phyloP scores from a whole-genome alignment of 2,329 filamentous ascomycete genomes.

The Dactylellina haptotyla region DNA sequence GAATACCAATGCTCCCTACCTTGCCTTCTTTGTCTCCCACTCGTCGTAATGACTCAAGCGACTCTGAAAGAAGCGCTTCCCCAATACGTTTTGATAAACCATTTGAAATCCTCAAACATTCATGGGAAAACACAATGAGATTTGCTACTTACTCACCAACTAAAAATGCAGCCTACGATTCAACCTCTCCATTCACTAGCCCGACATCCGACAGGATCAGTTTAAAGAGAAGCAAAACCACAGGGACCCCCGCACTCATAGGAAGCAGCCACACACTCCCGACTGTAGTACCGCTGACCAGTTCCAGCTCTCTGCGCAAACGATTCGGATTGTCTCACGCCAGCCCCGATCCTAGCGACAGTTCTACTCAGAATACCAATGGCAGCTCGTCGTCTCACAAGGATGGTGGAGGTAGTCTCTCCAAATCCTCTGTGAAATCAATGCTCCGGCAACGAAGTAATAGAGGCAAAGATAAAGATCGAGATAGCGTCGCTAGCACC shows the following conservation, averaged over 20 bases:
- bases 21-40: background rate
- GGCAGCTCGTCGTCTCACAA: slow-evolving; percentile 7
- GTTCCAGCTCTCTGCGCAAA: slow-evolving; percentile 39
- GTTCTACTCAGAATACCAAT: slow-evolving; percentile 16
- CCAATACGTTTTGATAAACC: slow-evolving; percentile 19
- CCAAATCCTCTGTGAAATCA: slow-evolving; percentile 47
- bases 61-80: slow-evolving; percentile 27
- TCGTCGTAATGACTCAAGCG: slow-evolving; percentile 16
- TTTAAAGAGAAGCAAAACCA: slow-evolving; percentile 45
- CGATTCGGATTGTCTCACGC: slow-evolving; percentile 29
- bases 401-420: slow-evolving; percentile 34
- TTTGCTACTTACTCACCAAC: slow-evolving; percentile 45
- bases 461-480: slow-evolving; percentile 28
- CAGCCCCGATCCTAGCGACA: background rate
- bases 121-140: slow-evolving; percentile 35
- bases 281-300: slow-evolving; percentile 33
- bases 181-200: slow-evolving; percentile 12
- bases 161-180: slow-evolving; percentile 30
- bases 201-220: slow-evolving; percentile 3
- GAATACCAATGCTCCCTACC: background rate
- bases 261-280: slow-evolving; percentile 19
- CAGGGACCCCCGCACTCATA: slow-evolving; percentile 20
- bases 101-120: slow-evolving; percentile 16
- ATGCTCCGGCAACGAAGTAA: slow-evolving; percentile 47
- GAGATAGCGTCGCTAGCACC: slow-evolving; percentile 22